These are phyloP conservation scores for Hymenoscyphus fructigenus DNA, from an alignment of 2,329 filamentous ascomycete species.

Conservation along the genomic window DNA sequence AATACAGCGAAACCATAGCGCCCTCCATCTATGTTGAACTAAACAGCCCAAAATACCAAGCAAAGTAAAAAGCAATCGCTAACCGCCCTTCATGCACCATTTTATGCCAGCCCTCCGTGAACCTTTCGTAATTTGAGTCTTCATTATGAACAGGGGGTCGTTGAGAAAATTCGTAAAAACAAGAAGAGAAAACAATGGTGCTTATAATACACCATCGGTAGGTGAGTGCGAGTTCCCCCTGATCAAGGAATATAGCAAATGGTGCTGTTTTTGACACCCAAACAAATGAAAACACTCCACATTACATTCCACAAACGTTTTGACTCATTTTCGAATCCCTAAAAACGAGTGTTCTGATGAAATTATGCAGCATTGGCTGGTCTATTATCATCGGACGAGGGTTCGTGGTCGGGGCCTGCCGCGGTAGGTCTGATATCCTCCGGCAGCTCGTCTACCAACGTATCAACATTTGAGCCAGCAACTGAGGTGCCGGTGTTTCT, in stretches of 20 bases:
- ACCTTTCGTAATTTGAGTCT: conserved; percentile 10
- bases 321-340: neutral
- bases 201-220: too few species aligned
- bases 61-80: conserved; percentile 17
- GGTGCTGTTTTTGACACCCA: neutral
- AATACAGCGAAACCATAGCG: conserved; percentile 12
- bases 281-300: neutral
- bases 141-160: conserved; percentile 13
- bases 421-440: conserved; percentile 2
- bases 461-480: conserved; percentile 19
- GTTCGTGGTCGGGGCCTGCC: neutral
- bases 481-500: conserved; percentile 17
- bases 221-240: neutral
- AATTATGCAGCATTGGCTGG: neutral
- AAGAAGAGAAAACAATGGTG: conserved; percentile 9
- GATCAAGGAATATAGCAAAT: neutral
- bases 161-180: conserved; percentile 15
- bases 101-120: conserved; percentile 11
- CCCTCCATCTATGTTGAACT: conserved; percentile 12
- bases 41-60: neutral
- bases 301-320: neutral
- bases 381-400: neutral
- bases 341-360: neutral
- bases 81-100: conserved; percentile 16
- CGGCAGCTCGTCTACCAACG: conserved; percentile 3